Base-by-base conservation (phyloP, 352 stramenopile species). In the Pythium oligandrum region DNA sequence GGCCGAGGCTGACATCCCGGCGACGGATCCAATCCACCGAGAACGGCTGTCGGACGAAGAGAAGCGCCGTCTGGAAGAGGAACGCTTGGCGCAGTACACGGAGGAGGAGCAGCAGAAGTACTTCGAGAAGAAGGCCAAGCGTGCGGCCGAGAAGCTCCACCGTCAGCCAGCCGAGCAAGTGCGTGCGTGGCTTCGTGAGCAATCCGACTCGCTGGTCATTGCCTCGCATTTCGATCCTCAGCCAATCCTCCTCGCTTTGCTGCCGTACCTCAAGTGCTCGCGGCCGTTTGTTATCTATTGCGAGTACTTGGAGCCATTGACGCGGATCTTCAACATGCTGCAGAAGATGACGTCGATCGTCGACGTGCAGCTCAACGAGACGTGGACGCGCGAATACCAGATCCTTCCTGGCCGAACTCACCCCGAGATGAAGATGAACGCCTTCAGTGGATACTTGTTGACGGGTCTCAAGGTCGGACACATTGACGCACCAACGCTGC, bases 361-460 rank as follows among this genome's bases (percentile, higher is more conserved):
- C 46, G 95, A 98, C 51, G 62, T 98, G 32, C 90, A 96, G 52
- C 61, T 98, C 17, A 98, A 85, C 44, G 93, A 98, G 63, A 98
- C 90, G 9, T 98, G 93, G 92, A 97, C 94, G 48, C 86, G 96
- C 36, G 93, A 98, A 66, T 96, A 98, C 71, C 94, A 98, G 70
- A 86, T 93, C 11, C 53, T 98, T 17, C 90, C 91, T 4, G 90
- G 90, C 11, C 79, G 93, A 10, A 98, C 94, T 34, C 96, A 98
- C 73, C 96, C 96, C 0, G 86, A 93, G 55, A 98, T 98, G 96
- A 97, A 82, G 59, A 98, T 98, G 90, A 97, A 83, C 63, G 93
- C 96, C 48, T 97, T 89, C 70, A 97, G 94, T 44, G 94, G 96
- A 11, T 98, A 97, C 62, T 69, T 98, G 35, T 70, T 98, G 12